Base-by-base conservation (phyloP, 202 grass and related monocot genomes). In the Musa balbisiana region DNA sequence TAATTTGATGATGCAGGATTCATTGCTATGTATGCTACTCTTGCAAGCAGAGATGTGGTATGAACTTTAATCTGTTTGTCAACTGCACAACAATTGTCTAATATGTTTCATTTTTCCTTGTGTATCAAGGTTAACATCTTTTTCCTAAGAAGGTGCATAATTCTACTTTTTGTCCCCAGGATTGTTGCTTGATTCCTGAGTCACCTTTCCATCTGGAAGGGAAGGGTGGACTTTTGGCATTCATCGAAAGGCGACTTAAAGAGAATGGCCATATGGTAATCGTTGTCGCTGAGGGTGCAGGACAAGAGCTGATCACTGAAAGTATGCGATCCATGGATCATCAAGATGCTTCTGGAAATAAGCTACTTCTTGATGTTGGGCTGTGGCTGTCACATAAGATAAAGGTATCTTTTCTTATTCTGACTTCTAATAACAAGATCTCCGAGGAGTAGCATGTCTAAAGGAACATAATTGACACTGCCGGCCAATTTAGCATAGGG, bases 11-110 rank as follows among this genome's bases (percentile, higher is more conserved):
- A 76, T 86, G 79, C 79, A 98, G 94, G 94, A 76, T 98, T 98
- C 75, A 98, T 98, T 1, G 87, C 94, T 14, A 86, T 91, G 62
- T 92, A 93, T 80, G 94, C 94, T 82, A 98, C 94, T n/a, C 88
- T 98, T 55, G 94, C 94, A 22, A 98, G 94, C 82, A 84, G 94
- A 84, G 94, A 98, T 56, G 94, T 98, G 90, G 94, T 98, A 87
- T 11, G 83, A 79, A 43, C 17, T 58, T 14, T 17, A 60, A 17
- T n/a, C 56, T 60, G 56, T 43, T 33, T 43, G 33, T 43, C 33
- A 43, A 43, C 33, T 6, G 33, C 5, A 5, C 33, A 43, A 20
- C 3, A 60, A 8, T n/a, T 60, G 17, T n/a, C 17, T 21, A 0
- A 20, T 19, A 60, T 20, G 17, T 60, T 60, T n/a, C 55, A 43